Evolutionary conservation across 495 filamentous ascomycete species (phyloP).

Genomic region (Staphylotrichum longicolle): DNA sequence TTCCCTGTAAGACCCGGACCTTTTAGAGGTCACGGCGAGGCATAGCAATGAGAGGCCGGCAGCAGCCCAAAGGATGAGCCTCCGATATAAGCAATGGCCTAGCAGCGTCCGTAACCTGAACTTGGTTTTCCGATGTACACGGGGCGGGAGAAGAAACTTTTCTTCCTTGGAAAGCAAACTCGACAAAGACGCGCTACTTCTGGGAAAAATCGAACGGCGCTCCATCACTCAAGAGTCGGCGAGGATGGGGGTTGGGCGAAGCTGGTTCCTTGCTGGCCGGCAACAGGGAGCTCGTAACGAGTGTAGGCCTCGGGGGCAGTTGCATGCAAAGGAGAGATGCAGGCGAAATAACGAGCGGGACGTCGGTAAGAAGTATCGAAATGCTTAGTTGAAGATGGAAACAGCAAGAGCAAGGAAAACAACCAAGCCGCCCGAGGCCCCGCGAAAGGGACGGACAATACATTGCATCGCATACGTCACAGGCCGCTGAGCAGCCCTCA

Average conservation of each 20-base stretch:
- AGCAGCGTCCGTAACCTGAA: constrained; percentile 36
- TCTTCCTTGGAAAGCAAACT: constrained; percentile 24
- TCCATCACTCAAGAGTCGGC: constrained; percentile 24
- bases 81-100: constrained; percentile 43
- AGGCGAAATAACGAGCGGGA: too few relatives aligned
- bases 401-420: background rate
- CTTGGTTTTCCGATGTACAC: constrained; percentile 18
- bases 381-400: background rate
- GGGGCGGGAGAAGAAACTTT: constrained; percentile 20
- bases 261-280: constrained; percentile 7
- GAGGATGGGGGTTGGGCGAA: background rate
- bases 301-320: background rate
- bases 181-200: constrained; percentile 24
- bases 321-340: background rate
- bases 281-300: constrained; percentile 8
- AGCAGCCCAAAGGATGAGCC: constrained; percentile 43
- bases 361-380: too few relatives aligned
- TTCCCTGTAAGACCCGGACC: constrained; percentile 20
- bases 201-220: constrained; percentile 19
- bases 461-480: constrained; percentile 6
- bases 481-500: background rate
- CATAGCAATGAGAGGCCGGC: constrained; percentile 32
- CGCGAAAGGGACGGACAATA: too few relatives aligned
- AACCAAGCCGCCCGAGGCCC: background rate
- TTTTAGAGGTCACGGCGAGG: constrained; percentile 29